Conservation (phyloP, 805 yeast species). For the Candida pseudoglaebosa region DNA sequence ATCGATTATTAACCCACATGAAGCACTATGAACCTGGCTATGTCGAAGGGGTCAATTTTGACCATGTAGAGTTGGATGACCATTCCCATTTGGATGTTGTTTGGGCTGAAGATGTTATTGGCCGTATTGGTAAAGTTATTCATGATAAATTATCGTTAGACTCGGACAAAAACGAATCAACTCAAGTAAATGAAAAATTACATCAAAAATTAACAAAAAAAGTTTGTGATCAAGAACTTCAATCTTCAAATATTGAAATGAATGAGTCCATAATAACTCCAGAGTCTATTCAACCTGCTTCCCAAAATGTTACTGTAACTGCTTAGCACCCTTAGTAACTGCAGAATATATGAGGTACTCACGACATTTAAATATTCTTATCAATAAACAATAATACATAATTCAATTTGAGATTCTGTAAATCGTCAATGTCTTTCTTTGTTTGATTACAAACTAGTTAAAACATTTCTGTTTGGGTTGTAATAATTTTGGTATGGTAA, state of each 20-base stretch:
- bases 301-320: not conserved
- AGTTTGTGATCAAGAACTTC: not conserved
- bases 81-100: constrained; percentile 89
- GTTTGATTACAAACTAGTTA: too few relatives aligned
- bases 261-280: too few relatives aligned
- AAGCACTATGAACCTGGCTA: constrained; percentile 50
- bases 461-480: too few relatives aligned
- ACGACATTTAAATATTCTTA: too few relatives aligned
- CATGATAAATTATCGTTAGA: constrained; percentile 8
- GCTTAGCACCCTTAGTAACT: too few relatives aligned
- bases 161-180: not conserved
- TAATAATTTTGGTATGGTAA: too few relatives aligned
- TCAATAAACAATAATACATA: too few relatives aligned
- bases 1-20: constrained; percentile 61
- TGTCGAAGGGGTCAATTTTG: constrained; percentile 30
- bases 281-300: not conserved
- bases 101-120: constrained; percentile 81
- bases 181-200: not conserved
- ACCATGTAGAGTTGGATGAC: constrained; percentile 44
- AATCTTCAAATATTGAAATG: not conserved
- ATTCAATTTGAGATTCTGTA: too few relatives aligned
- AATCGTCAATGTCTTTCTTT: too few relatives aligned
- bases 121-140: constrained; percentile 52
- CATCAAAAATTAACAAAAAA: not conserved
- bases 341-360: too few relatives aligned